A percentile compares a stretch with the other conserved stretches of the same genome.
Evolutionary conservation across 805 yeast genomes (phyloP).

Genomic region (Starmerella sp.): DNA sequence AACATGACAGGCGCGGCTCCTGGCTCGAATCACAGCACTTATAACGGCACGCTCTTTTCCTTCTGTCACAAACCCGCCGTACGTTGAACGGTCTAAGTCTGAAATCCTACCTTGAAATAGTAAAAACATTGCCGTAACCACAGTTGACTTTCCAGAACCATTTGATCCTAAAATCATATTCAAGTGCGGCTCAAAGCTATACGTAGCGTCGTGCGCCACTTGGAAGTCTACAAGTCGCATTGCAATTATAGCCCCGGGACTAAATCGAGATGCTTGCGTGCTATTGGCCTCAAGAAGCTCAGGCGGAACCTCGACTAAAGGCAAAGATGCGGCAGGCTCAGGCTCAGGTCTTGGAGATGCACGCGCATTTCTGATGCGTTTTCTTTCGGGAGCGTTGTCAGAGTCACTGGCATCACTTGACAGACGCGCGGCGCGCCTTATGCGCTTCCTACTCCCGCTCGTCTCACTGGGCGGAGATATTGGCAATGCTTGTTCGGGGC

Average conservation of each 20-base stretch:
- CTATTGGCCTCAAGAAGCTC: neutral
- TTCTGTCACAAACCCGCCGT: slow-evolving; percentile 17
- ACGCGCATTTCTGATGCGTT: neutral
- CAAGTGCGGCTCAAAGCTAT: slow-evolving; percentile 61
- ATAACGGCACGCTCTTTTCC: slow-evolving; percentile 11
- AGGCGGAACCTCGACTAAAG: neutral
- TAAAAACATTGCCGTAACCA: slow-evolving; percentile 83
- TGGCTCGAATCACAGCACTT: slow-evolving; percentile 14
- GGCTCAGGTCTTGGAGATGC: neutral
- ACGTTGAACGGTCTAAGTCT: slow-evolving; percentile 33
- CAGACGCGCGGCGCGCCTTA: neutral
- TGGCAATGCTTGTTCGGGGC: neutral
- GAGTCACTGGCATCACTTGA: neutral
- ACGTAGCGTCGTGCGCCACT: slow-evolving; percentile 19
- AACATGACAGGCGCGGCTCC: neutral
- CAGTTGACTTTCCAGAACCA: slow-evolving; percentile 90
- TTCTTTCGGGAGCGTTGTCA: neutral
- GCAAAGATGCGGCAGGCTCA: neutral
- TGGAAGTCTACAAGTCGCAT: slow-evolving; percentile 21
- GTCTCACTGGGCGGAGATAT: neutral
- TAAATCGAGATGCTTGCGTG: neutral
- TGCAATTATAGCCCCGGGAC: slow-evolving; percentile 17
- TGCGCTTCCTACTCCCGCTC: neutral
- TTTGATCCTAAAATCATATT: slow-evolving; percentile 94
- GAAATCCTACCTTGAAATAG: slow-evolving; percentile 62